These are phyloP conservation scores for Neurospora sp. DNA, from an alignment of 495 filamentous ascomycete genomes.

Conservation along the genomic window DNA sequence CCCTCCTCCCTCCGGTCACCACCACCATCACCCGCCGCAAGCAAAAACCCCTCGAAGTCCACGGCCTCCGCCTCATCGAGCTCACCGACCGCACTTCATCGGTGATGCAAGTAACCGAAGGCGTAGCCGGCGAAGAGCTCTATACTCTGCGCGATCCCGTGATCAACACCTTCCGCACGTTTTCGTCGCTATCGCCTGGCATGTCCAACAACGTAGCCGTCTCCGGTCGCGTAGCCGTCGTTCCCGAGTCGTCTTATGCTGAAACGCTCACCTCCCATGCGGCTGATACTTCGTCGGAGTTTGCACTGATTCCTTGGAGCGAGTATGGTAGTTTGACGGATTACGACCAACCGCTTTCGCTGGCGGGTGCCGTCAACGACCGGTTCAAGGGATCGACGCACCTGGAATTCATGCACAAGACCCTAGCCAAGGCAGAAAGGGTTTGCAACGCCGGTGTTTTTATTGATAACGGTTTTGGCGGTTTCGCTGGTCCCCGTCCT, in stretches of 20 bases:
- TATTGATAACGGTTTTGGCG: slow-evolving; percentile 64
- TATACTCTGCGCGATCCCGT: slow-evolving; percentile 79
- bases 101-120: slow-evolving; percentile 85
- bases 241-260: slow-evolving; percentile 67
- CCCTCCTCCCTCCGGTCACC: slow-evolving; percentile 3
- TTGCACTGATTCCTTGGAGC: slow-evolving; percentile 86
- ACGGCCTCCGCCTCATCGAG: slow-evolving; percentile 78
- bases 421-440: slow-evolving; percentile 43
- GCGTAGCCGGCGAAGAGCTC: slow-evolving; percentile 45
- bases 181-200: slow-evolving; percentile 52
- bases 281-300: slow-evolving; percentile 57
- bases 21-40: slow-evolving; percentile 6
- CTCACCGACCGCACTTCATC: slow-evolving; percentile 89
- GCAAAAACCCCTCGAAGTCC: slow-evolving; percentile 59
- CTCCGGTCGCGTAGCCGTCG: slow-evolving; percentile 66
- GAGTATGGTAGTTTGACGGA: slow-evolving; percentile 70
- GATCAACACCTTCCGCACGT: slow-evolving; percentile 82
- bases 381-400: slow-evolving; percentile 44
- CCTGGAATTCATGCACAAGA: slow-evolving; percentile 54
- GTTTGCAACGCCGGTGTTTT: slow-evolving; percentile 69
- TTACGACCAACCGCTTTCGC: slow-evolving; percentile 31
- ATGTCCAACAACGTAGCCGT: slow-evolving; percentile 62
- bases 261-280: slow-evolving; percentile 63
- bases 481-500: slow-evolving; percentile 22
- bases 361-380: slow-evolving; percentile 30